phyloP scores from a whole-genome alignment of 1,284 basidiomycete species.

The Cerioporus squamosus region DNA sequence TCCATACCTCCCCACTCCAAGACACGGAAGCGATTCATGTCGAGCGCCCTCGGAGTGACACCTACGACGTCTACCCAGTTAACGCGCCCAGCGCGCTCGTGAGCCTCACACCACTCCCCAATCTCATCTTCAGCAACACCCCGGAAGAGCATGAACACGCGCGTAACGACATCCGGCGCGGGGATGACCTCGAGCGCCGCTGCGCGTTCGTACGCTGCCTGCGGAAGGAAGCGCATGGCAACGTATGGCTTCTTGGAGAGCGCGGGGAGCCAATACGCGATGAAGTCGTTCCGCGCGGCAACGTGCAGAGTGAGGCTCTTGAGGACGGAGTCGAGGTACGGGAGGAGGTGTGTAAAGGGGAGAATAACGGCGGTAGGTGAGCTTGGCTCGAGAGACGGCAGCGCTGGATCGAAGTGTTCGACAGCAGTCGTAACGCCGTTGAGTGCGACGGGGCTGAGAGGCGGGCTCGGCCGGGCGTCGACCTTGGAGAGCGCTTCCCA shows the following conservation, averaged over 20 bases:
- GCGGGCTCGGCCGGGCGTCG: background rate
- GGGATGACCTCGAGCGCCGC: background rate
- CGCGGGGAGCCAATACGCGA: constrained; percentile 5
- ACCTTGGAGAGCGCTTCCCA: constrained; percentile 34
- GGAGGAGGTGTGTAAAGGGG: background rate
- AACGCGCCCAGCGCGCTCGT: too few relatives aligned
- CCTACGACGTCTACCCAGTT: too few relatives aligned
- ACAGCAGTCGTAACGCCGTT: background rate
- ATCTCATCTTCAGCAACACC: background rate
- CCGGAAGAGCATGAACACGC: too few relatives aligned
- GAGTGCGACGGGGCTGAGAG: background rate
- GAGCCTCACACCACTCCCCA: too few relatives aligned
- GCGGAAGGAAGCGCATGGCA: constrained; percentile 3
- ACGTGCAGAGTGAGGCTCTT: background rate
- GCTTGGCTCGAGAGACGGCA: background rate
- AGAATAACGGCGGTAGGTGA: background rate
- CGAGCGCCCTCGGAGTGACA: too few relatives aligned
- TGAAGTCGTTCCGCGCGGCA: constrained; percentile 7
- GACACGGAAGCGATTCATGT: too few relatives aligned
- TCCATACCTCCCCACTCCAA: too few relatives aligned
- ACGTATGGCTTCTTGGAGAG: constrained; percentile 4
- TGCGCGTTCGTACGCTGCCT: constrained; percentile 2
- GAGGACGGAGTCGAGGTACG: background rate
- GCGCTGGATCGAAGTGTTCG: constrained; percentile 7
- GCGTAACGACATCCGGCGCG: too few relatives aligned